A percentile compares a stretch with the other conserved stretches of the same genome.
Conservation (phyloP, 2,329 filamentous ascomycete species). For the Thielaviopsis punctulata region DNA sequence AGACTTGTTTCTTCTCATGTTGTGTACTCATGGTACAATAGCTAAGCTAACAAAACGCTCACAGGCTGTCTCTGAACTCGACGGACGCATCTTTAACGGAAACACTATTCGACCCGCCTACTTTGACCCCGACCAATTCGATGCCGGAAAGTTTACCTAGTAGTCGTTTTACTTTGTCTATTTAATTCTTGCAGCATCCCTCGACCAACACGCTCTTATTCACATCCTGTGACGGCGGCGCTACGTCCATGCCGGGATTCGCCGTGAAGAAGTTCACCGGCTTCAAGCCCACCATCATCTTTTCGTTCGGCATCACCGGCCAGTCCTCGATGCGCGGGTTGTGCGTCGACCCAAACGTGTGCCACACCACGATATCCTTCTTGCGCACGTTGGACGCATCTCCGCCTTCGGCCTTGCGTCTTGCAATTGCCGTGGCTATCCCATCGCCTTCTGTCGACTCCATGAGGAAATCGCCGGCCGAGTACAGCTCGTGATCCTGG, state of each 20-base stretch:
- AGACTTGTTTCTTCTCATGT: slow-evolving; percentile 20
- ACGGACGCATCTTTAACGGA: slow-evolving; percentile 76
- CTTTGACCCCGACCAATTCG: slow-evolving; percentile 70
- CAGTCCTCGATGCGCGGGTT: slow-evolving; percentile 49
- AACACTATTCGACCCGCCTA: slow-evolving; percentile 70
- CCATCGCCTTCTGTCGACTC: slow-evolving; percentile 28
- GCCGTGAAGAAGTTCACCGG: slow-evolving; percentile 36
- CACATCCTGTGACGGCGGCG: slow-evolving; percentile 21
- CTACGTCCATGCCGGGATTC: slow-evolving; percentile 34
- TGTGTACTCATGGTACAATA: not conserved
- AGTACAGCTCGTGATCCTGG: slow-evolving; percentile 25
- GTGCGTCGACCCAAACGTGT: slow-evolving; percentile 44
- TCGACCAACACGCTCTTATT: slow-evolving; percentile 19
- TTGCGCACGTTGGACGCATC: slow-evolving; percentile 27
- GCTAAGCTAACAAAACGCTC: slow-evolving; percentile 4
- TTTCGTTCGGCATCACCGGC: slow-evolving; percentile 50
- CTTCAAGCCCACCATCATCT: slow-evolving; percentile 31
- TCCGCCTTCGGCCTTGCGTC: slow-evolving; percentile 18
- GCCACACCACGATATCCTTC: slow-evolving; percentile 39
- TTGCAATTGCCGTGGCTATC: slow-evolving; percentile 24
- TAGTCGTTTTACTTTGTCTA: not conserved
- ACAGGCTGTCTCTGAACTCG: slow-evolving; percentile 74
- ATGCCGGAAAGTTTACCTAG: slow-evolving; percentile 40
- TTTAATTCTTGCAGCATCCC: not conserved
- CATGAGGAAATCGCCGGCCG: slow-evolving; percentile 27